Base-by-base conservation (phyloP, 129 eudicot species). In the Arctium minus region DNA sequence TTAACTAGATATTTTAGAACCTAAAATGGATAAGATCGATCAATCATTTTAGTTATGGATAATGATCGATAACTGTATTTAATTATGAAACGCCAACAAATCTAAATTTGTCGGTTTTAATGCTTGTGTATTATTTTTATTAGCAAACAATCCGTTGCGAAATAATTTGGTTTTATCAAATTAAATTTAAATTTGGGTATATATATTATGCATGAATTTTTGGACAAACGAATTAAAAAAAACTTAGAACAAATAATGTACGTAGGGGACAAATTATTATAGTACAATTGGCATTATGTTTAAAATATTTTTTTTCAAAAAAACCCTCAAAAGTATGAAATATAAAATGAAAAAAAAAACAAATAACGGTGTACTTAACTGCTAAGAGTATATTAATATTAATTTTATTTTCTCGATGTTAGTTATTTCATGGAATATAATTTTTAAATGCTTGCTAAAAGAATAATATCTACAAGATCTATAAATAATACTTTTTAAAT, bases 381-480 rank as follows among this genome's bases (percentile, higher is more conserved):
- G 84, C 79, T 79, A 65, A 73, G 13, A 44, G 75, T 73, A 79
- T 79, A 32, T 37, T 73, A 64, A 35, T 40, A 36, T 36, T 22
- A 42, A 2, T 46, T 65, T 65, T 8, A 46, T 79, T 79, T 35
- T 65, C 70, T 46, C 77, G 30, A 73, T 44, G 80, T 46, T 62
- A 75, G 79, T 84, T 79, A 42, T 40, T 69, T 70, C 53, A 42
- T 84, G 50, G 70, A 69, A 67, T 56, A 77, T 65, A 15, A 36
- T 73, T 17, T 79, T 79, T 40, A 64, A 79, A 62, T 84, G 17
- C 87, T 84, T 84, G 84, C 76, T 79, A 79, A 73, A 69, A 46
- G 84, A 84, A 84, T 73, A 84, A 84, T 73, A 84, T 84, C 87
- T 79, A 62, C 76, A 84, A 73, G 84, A 84, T 84, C 87, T 80